Base-by-base conservation (phyloP, 345 rosid species). In the Nephelium lappaceum region DNA sequence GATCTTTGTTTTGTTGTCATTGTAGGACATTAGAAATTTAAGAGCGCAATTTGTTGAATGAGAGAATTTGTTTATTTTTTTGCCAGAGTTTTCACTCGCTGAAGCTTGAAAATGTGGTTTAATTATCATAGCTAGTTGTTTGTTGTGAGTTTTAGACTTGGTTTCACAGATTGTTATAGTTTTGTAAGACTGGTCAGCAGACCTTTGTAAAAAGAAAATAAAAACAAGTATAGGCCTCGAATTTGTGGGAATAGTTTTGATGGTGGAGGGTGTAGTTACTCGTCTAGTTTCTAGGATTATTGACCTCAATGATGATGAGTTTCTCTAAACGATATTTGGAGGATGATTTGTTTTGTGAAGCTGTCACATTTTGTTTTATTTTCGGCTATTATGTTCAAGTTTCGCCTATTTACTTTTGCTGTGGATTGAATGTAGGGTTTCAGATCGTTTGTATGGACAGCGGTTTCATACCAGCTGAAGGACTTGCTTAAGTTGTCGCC, bases 361-460 rank as follows among this genome's bases (percentile, higher is more conserved):
- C n/a, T 53, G 58, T 36, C 10, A 47, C 18, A 24, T 43, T 25
- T 72, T 7, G 49, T 73, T 21, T 78, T 21, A 7, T 51, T 43
- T 18, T 25, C 16, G 21, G 0, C 11, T 25, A 8, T 19, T 57
- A 1, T 38, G 18, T 27, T 53, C 39, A 27, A 27, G 38, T 49
- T 71, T 38, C 45, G 7, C 21, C 16, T 45, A 63, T 24, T 21
- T 68, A 19, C n/a, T 24, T 57, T 47, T 67, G 15, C 67, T n/a
- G 1, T 49, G 51, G 69, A n/a, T 58, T 81, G 69, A 66, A 49
- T 83, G 63, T 82, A 96, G 99, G 98, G 99, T 83, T 96, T 96
- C 86, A 87, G 98, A 82, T 94, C 99, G 71, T 94, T 96, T 73
- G 99, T 92, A 36, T 94, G 99, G 98, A 94, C 99, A 36, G 97